A percentile compares a stretch with the other conserved stretches of the same genome.
phyloP scores from a whole-genome alignment of 169 alveolate species.

The Plasmodium sp. region DNA sequence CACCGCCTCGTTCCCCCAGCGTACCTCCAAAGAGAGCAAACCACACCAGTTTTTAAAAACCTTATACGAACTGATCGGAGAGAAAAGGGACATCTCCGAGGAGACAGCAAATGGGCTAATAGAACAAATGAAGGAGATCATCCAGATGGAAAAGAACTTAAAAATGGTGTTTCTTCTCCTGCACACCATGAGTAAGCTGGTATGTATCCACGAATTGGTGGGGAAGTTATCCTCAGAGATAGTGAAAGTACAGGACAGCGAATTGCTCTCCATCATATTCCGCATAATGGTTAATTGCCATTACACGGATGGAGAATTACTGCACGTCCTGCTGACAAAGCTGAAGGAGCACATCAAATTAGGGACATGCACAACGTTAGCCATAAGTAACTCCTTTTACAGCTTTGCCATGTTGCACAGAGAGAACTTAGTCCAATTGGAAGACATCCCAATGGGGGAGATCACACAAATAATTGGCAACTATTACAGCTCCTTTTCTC shows the following conservation, averaged over 20 bases:
- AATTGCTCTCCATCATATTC: conserved; percentile 35
- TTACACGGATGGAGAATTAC: neutral
- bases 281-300: conserved; percentile 16
- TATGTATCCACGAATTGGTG: conserved; percentile 31
- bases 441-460: conserved; percentile 5
- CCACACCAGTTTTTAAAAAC: neutral
- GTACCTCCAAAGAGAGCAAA: neutral
- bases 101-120: conserved; percentile 6
- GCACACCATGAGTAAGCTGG: conserved; percentile 27
- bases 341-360: conserved; percentile 21
- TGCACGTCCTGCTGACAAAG: neutral
- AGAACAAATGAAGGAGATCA: neutral
- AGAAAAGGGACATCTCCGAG: conserved; percentile 20
- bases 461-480: neutral
- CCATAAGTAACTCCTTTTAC: conserved; percentile 54
- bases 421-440: conserved; percentile 1
- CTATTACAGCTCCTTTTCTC: conserved; percentile 19
- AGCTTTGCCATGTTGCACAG: conserved; percentile 12
- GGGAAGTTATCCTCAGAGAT: neutral
- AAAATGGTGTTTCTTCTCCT: conserved; percentile 33
- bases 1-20: neutral
- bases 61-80: conserved; percentile 10
- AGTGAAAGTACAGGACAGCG: conserved; percentile 24
- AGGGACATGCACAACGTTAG: conserved; percentile 24
- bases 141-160: conserved; percentile 9